Percentiles rank a stretch among this genome's conserved stretches.
Conservation (phyloP, 768 basidiomycete species). For the Suillus luteus region DNA sequence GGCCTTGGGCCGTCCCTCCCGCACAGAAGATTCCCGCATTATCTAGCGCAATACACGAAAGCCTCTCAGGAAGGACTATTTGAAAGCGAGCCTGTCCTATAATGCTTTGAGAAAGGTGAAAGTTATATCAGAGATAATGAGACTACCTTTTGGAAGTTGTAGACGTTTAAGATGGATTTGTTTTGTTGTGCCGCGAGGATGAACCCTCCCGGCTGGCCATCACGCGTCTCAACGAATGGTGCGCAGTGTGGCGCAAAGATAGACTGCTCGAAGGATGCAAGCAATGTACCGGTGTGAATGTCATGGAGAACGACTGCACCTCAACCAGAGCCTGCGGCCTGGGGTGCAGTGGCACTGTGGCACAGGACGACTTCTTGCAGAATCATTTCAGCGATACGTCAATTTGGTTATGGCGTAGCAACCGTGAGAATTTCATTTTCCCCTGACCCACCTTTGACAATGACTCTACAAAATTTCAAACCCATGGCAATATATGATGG, state of each 20-base stretch:
- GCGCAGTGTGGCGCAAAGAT: slow-evolving; percentile 64
- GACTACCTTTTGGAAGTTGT: too few species aligned
- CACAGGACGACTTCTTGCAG: slow-evolving; percentile 73
- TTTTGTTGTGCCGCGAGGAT: too few species aligned
- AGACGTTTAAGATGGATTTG: too few species aligned
- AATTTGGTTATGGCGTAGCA: too few species aligned
- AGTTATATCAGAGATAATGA: too few species aligned
- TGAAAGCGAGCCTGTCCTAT: slow-evolving; percentile 87
- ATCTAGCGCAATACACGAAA: slow-evolving; percentile 79
- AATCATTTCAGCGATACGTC: slow-evolving; percentile 30
- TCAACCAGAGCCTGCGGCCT: slow-evolving; percentile 37
- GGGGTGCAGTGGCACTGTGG: slow-evolving; percentile 56
- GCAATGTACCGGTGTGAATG: slow-evolving; percentile 59
- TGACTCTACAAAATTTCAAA: too few species aligned
- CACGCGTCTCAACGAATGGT: slow-evolving; percentile 64
- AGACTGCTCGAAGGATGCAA: slow-evolving; percentile 66
- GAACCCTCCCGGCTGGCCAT: slow-evolving; percentile 61
- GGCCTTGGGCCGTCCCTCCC: slow-evolving; percentile 71
- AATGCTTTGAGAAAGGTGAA: neutral
- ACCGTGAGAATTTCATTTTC: too few species aligned
- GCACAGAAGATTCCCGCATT: slow-evolving; percentile 44
- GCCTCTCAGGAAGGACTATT: slow-evolving; percentile 86
- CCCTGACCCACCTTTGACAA: too few species aligned
- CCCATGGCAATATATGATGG: too few species aligned
- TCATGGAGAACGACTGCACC: slow-evolving; percentile 81